phyloP scores from a whole-genome alignment of 179 eudicot genomes.

The Heliamphora pulchella region DNA sequence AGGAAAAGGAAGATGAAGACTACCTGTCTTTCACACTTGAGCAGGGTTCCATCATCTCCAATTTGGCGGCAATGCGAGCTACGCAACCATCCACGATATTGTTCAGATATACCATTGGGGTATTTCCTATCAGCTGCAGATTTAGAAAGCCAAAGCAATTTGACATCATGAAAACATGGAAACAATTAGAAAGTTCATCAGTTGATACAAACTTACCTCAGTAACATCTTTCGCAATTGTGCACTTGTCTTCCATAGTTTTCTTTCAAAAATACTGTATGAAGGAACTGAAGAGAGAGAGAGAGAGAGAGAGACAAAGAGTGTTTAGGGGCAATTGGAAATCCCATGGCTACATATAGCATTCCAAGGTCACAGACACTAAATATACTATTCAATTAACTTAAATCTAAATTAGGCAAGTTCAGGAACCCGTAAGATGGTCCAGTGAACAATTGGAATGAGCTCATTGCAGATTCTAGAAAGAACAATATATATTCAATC shows the following conservation, averaged over 20 bases:
- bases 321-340: neutral
- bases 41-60: slow-evolving; percentile 34
- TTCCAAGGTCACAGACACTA: neutral
- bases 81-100: slow-evolving; percentile 33
- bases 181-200: neutral
- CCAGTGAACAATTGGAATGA: neutral
- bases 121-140: slow-evolving; percentile 32
- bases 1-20: neutral
- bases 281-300: neutral
- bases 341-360: neutral
- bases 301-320: neutral
- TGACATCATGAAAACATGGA: neutral
- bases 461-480: neutral
- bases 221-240: slow-evolving; percentile 28
- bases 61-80: slow-evolving; percentile 33
- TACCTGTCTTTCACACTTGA: slow-evolving; percentile 38
- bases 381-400: neutral
- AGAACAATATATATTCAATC: neutral
- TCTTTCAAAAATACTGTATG: neutral
- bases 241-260: slow-evolving; percentile 12
- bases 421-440: neutral
- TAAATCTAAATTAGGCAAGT: neutral
- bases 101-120: slow-evolving; percentile 41
- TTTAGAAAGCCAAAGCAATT: neutral
- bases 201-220: slow-evolving; percentile 15